phyloP scores from a whole-genome alignment of 495 filamentous ascomycete species.

The Annulohypoxylon moriforme region DNA sequence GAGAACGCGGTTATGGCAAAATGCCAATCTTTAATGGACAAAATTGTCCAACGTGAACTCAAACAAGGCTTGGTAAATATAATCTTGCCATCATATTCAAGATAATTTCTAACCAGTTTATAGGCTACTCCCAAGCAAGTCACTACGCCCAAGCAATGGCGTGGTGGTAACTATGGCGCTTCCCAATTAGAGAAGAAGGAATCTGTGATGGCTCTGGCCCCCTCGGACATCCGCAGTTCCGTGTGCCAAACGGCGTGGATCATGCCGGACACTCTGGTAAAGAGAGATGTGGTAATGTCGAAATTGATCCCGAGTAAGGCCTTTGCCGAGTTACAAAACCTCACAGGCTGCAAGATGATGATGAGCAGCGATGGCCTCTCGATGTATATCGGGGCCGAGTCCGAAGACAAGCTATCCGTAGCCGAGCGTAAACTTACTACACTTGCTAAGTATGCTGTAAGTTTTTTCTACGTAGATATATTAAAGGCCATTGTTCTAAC shows the following conservation, averaged over 20 bases:
- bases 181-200: neutral
- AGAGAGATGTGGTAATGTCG: conserved; percentile 6
- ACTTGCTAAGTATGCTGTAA: conserved; percentile 51
- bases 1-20: conserved; percentile 39
- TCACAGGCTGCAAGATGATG: conserved; percentile 46
- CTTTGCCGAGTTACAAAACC: conserved; percentile 35
- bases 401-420: conserved; percentile 27
- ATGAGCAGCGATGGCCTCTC: conserved; percentile 31
- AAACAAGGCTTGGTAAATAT: conserved; percentile 39
- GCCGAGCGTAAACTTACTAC: conserved; percentile 52
- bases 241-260: conserved; percentile 19
- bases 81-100: neutral
- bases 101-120: conserved; percentile 1
- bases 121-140: conserved; percentile 17
- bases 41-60: conserved; percentile 36
- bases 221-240: conserved; percentile 25
- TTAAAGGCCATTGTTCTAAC: neutral
- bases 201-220: conserved; percentile 14
- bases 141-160: neutral
- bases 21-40: conserved; percentile 36
- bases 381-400: conserved; percentile 52
- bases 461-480: conserved; percentile 11
- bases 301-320: conserved; percentile 34
- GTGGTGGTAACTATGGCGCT: neutral
- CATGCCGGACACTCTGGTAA: conserved; percentile 20